phyloP scores from a whole-genome alignment of 306 rosid genomes.

The Vachellia collinsii region DNA sequence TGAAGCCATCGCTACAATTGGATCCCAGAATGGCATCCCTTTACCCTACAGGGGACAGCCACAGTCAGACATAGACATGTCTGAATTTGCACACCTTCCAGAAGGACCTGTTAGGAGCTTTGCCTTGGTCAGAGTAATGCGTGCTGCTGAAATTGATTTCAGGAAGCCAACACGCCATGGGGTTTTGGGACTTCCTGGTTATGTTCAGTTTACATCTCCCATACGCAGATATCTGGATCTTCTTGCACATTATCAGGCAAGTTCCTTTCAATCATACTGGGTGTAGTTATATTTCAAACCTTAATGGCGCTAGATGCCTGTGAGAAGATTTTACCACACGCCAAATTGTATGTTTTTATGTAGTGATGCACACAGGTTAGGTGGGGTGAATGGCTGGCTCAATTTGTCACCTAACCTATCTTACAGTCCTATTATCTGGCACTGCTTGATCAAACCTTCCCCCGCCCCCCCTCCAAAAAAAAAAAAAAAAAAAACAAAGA shows the following conservation, averaged over 20 bases:
- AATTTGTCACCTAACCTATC: background rate
- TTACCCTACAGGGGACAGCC: slow-evolving; percentile 99
- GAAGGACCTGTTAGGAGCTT: slow-evolving; percentile 97
- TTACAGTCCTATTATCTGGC: background rate
- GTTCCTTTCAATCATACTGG: slow-evolving; percentile 25
- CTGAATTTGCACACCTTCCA: slow-evolving; percentile 89
- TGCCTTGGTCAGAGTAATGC: slow-evolving; percentile 83
- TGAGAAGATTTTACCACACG: background rate
- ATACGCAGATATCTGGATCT: slow-evolving; percentile 97
- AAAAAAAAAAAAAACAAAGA: too few relatives aligned
- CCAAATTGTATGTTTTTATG: background rate
- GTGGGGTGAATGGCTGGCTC: background rate
- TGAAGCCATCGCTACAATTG: slow-evolving; percentile 86
- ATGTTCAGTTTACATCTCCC: slow-evolving; percentile 98
- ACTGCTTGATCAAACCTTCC: background rate
- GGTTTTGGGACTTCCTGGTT: slow-evolving; percentile 83
- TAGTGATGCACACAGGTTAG: background rate
- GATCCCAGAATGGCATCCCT: slow-evolving; percentile 77
- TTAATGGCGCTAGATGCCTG: slow-evolving; percentile 23
- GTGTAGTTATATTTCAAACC: slow-evolving; percentile 16
- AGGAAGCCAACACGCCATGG: slow-evolving; percentile 95
- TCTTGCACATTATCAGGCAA: slow-evolving; percentile 94
- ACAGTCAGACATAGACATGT: slow-evolving; percentile 75
- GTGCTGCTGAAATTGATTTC: slow-evolving; percentile 98
- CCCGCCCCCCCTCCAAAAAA: background rate